These are phyloP conservation scores for Leccinum imitatum DNA, from an alignment of 768 basidiomycete species.

Conservation along the genomic window DNA sequence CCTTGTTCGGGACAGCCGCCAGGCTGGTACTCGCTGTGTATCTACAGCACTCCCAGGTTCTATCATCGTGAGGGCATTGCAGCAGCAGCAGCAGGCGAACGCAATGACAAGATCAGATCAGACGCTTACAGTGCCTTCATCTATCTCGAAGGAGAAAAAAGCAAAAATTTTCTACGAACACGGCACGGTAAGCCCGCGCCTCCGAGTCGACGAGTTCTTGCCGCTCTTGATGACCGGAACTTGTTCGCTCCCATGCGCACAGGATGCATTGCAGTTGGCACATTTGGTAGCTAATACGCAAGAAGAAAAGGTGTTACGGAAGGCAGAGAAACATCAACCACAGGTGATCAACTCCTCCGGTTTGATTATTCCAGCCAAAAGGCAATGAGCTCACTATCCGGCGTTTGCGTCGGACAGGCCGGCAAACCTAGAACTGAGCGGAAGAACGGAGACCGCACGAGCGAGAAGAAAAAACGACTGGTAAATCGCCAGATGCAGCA, in stretches of 20 bases:
- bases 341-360: conserved; percentile 32
- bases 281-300: conserved; percentile 44
- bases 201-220: conserved; percentile 10
- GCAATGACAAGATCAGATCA: conserved; percentile 31
- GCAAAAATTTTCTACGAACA: conserved; percentile 32
- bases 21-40: not conserved
- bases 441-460: conserved; percentile 26
- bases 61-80: conserved; percentile 17
- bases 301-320: conserved; percentile 44
- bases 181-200: conserved; percentile 30
- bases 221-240: conserved; percentile 22
- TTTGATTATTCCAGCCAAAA: conserved; percentile 14
- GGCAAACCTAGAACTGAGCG: conserved; percentile 29
- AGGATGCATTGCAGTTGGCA: conserved; percentile 52
- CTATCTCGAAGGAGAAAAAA: conserved; percentile 28
- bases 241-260: conserved; percentile 16
- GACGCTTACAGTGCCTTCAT: conserved; percentile 19
- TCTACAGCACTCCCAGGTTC: conserved; percentile 14
- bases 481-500: conserved; percentile 31
- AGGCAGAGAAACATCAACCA: conserved; percentile 38
- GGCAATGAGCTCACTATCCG: conserved; percentile 21
- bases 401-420: conserved; percentile 18
- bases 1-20: not conserved
- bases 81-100: conserved; percentile 3
- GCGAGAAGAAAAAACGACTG: conserved; percentile 38